phyloP scores from a whole-genome alignment of 2,329 filamentous ascomycete genomes.

The Stromatinia cepivora region DNA sequence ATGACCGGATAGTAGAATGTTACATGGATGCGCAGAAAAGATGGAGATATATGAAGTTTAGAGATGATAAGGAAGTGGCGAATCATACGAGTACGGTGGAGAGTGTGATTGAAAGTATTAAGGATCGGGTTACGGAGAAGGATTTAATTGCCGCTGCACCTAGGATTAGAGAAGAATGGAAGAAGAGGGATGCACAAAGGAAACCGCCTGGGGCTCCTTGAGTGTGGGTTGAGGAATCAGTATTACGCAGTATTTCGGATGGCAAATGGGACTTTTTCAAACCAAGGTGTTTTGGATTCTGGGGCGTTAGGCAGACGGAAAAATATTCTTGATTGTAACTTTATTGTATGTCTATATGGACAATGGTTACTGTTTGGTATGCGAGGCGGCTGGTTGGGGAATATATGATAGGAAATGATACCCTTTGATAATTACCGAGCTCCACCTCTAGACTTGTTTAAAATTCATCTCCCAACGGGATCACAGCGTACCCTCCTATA shows the following conservation, averaged over 20 bases:
- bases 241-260: not conserved
- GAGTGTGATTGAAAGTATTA: constrained; percentile 87
- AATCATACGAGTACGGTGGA: constrained; percentile 85
- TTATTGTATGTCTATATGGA: not conserved
- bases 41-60: constrained; percentile 87
- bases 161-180: constrained; percentile 79
- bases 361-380: no score
- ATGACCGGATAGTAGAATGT: constrained; percentile 88
- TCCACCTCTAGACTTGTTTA: not conserved
- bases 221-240: not conserved
- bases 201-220: not conserved
- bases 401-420: constrained; percentile 6
- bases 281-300: not conserved
- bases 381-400: not conserved
- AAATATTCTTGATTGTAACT: not conserved
- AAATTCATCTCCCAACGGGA: no score
- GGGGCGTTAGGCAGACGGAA: not conserved
- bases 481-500: no score
- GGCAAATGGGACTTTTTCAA: no score
- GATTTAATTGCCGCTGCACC: constrained; percentile 72
- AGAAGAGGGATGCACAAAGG: constrained; percentile 45
- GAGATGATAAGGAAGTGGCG: constrained; percentile 88
- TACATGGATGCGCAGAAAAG: constrained; percentile 71
- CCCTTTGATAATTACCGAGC: not conserved
- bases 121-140: constrained; percentile 77